Evolutionary conservation across 306 rosid genomes (phyloP), one percentile per base, ranked within the genome.

Genomic region (Sechiopsis laciniata): DNA sequence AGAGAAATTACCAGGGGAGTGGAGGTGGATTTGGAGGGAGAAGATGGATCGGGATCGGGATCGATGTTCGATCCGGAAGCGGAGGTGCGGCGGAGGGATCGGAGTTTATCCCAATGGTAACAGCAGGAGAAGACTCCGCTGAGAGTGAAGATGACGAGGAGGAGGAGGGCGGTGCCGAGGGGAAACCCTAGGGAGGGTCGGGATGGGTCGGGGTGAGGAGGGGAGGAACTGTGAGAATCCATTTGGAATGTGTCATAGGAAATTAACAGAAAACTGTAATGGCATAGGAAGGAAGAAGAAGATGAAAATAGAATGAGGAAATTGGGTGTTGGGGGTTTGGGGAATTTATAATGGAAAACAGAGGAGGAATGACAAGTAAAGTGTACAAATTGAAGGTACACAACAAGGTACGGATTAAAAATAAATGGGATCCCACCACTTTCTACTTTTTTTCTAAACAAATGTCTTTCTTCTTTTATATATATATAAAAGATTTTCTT

Each of bases 101-200:
- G 84, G 85, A 90, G 79, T 75, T 89, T 94, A 76, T 94, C 98
- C 97, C 98, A 90, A 78, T 94, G 98, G 80, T 94, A 94, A 80
- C 96, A 94, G 79, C 97, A 94, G 6, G 98, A 90, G 89, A 94
- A 90, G 85, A 94, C 82, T 29, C 98, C 98, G 66, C 98, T 94
- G 69, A 94, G 65, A 90, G 85, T 85, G 95, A 94, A 89, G 79
- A 94, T 84, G 81, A 90, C 73, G 82, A 94, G 73, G 24, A 94
- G 61, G 75, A 94, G 97, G 1, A 94, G 95, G 10, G 96, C 97
- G 0, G 97, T 94, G 59, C 98, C 98, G 2, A 94, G 87, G 6
- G 98, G 98, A 85, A 94, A 94, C 0, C 97, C 97, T 2, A 94
- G 72, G 64, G 97, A 86, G 40, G 98, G 98, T 72, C 98, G 87